Conservation (phyloP, 495 filamentous ascomycete species). For the Aspergillus nidulans region DNA sequence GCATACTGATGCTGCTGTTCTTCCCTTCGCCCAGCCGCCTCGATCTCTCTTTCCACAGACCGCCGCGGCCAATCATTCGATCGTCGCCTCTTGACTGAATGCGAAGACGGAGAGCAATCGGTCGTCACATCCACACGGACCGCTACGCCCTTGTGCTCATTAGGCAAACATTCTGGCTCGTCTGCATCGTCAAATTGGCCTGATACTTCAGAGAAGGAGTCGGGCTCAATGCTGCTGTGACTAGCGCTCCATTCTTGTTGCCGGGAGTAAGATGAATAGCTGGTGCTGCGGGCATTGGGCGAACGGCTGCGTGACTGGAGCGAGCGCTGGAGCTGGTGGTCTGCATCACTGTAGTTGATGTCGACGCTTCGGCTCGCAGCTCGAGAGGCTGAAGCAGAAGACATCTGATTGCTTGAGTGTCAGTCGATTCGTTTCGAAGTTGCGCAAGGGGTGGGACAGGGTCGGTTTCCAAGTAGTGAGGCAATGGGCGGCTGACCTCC, state of each 20-base stretch:
- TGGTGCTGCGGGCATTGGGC: slow-evolving; percentile 15
- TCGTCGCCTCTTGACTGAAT: slow-evolving; percentile 41
- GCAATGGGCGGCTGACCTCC: background rate
- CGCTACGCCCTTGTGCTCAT: background rate
- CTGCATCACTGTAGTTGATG: slow-evolving; percentile 15
- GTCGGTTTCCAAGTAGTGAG: background rate
- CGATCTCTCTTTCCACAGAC: slow-evolving; percentile 7
- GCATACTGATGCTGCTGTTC: background rate
- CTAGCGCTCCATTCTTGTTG: slow-evolving; percentile 29
- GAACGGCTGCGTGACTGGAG: slow-evolving; percentile 18
- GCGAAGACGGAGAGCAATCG: slow-evolving; percentile 20
- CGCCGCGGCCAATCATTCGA: slow-evolving; percentile 46
- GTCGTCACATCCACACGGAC: background rate
- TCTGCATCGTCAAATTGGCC: slow-evolving; percentile 43
- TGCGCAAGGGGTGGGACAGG: slow-evolving; percentile 5
- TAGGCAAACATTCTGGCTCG: slow-evolving; percentile 18
- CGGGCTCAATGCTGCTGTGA: slow-evolving; percentile 17
- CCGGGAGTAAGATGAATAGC: slow-evolving; percentile 22
- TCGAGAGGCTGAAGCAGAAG: background rate
- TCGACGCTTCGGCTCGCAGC: slow-evolving; percentile 10
- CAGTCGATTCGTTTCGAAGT: background rate
- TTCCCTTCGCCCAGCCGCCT: background rate
- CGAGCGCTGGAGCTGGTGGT: slow-evolving; percentile 21
- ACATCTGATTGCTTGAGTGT: slow-evolving; percentile 9
- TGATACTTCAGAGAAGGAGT: slow-evolving; percentile 31